Base-by-base conservation (phyloP, 805 yeast species). In the Candida dajiaensis region DNA sequence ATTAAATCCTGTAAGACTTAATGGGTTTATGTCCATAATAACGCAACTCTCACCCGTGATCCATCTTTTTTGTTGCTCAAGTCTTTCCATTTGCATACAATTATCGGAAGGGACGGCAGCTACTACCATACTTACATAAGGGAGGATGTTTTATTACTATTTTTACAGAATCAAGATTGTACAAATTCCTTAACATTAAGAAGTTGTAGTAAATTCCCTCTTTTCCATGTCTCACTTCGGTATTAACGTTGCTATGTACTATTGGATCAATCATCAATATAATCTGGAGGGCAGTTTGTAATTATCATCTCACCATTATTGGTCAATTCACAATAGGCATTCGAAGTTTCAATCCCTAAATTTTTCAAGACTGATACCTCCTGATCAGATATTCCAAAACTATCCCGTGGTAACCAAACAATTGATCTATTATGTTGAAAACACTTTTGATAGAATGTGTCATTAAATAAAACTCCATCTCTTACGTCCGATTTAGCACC, bases 401-500 rank as follows among this genome's bases (percentile, higher is more conserved):
- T 20, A 44, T 61, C 64, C 19, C 44, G 46, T 12, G 64, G 63
- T 4, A 61, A 19, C 64, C 64, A 61, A n/a, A 59, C 39, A 11
- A 54, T 38, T 4, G 38, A 41, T 9, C 45, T 36, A 9, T 44
- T 38, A 31, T 54, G 56, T 29, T 54, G 58, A 37, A 58, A 61
- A 29, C 63, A 59, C 16, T 51, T 51, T 40, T 51, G 58, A 41
- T 54, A 55, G 29, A 55, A 61, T 0, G 61, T 54, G 31, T 58
- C 64, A 41, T 59, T 52, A 16, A 43, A 52, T 38, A 47, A 22
- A 35, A 20, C 8, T 2, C 38, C 41, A 13, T 28, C 39, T 19
- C 20, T 16, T 16, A 20, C 45, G 12, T 44, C 37, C 6, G 50
- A 29, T 21, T 44, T 38, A 13, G 22, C 8, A 0, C 47, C 50